Conservation (phyloP, 768 basidiomycete species). For the Clitopilus passeckerianus region DNA sequence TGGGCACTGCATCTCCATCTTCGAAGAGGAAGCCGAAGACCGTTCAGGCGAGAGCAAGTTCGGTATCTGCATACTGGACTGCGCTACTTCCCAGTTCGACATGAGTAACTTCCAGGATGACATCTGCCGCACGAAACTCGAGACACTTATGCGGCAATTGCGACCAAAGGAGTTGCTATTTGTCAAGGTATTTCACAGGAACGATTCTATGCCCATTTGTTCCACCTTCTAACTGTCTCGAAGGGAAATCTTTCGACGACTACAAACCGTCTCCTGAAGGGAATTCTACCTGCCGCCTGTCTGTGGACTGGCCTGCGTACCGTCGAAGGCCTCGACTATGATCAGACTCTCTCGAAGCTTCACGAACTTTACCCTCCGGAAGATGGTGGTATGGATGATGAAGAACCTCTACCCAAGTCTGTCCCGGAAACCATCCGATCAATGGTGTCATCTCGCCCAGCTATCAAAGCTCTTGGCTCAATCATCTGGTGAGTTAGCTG, state of each 20-base stretch:
- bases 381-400: slow-evolving; percentile 40
- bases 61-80: slow-evolving; percentile 90
- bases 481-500: slow-evolving; percentile 75
- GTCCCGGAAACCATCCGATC: slow-evolving; percentile 72
- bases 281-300: slow-evolving; percentile 73
- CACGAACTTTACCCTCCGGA: slow-evolving; percentile 54
- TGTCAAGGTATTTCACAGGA: slow-evolving; percentile 59
- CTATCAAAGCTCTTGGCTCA: slow-evolving; percentile 83
- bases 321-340: slow-evolving; percentile 78
- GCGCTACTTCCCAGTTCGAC: slow-evolving; percentile 93
- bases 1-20: slow-evolving; percentile 90
- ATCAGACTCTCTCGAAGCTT: slow-evolving; percentile 65
- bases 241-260: slow-evolving; percentile 84
- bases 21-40: slow-evolving; percentile 50
- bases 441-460: slow-evolving; percentile 58
- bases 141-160: slow-evolving; percentile 89
- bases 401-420: slow-evolving; percentile 32
- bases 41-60: slow-evolving; percentile 51
- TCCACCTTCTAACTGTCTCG: background rate
- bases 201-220: background rate
- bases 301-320: slow-evolving; percentile 85
- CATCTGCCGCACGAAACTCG: slow-evolving; percentile 84
- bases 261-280: slow-evolving; percentile 79
- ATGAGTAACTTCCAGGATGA: slow-evolving; percentile 90
- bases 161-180: slow-evolving; percentile 89